A percentile compares a stretch with the other conserved stretches of the same genome.
Evolutionary conservation across 1,139 yeast species (phyloP).

Genomic region (Pichia sp.): DNA sequence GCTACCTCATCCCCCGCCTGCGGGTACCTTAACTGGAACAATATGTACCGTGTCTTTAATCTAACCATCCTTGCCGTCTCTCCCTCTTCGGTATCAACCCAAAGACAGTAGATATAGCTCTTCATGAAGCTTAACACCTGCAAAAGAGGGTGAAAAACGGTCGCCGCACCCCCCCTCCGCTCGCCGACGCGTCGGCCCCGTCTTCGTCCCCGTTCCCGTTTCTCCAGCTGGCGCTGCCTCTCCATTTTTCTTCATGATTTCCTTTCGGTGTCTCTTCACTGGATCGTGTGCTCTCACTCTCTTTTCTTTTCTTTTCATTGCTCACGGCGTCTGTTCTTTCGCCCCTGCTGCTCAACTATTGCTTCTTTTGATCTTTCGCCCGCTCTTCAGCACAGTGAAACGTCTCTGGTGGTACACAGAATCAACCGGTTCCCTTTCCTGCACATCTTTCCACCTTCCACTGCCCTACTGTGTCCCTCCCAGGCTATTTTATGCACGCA

Average conservation of each 20-base stretch:
- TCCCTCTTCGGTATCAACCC: background rate
- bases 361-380: background rate
- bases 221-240: too few species aligned
- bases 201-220: background rate
- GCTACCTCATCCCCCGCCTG: slow-evolving; percentile 22
- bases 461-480: background rate
- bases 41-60: slow-evolving; percentile 74
- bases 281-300: too few species aligned
- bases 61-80: slow-evolving; percentile 61
- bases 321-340: background rate
- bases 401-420: background rate
- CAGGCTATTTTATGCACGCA: background rate
- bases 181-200: background rate
- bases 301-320: too few species aligned
- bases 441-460: background rate
- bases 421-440: background rate
- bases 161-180: background rate
- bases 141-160: background rate
- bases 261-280: too few species aligned
- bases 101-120: background rate
- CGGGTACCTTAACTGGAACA: slow-evolving; percentile 76
- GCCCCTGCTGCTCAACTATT: background rate
- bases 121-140: too few species aligned
- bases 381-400: background rate
- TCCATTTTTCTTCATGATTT: background rate